Evolutionary conservation across 495 filamentous ascomycete species (phyloP), one percentile per base, ranked within the genome.

Genomic region (Xanthoparmelia taractica): DNA sequence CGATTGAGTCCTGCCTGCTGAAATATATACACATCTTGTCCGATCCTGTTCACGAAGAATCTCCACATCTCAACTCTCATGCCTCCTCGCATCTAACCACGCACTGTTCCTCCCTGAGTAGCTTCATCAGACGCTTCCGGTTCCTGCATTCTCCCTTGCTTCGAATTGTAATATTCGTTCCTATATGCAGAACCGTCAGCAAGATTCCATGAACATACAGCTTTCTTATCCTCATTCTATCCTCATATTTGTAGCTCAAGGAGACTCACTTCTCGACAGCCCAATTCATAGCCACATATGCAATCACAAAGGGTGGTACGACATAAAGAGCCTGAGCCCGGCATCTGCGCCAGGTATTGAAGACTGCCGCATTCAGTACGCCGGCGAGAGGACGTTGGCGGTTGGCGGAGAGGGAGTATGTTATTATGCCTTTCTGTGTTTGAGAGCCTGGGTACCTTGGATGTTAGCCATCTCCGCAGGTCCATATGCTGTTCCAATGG

Each of bases 101-200:
- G 67, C 48, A 71, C 67, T 33, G 67, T 15, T 58, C 67, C 69
- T 38, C 65, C 67, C 29, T 64, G 57, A 33, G 59, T 61, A 61
- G 66, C 65, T 64, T 81, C 78, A 68, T 82, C 77, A 65, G 78
- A 77, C 20, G 69, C 71, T 12, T 73, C 74, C 45, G 63, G 75
- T 63, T 85, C 76, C 72, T 83, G 78, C 59, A 82, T 77, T 65
- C 90, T 89, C 52, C 92, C 92, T 48, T 82, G 80, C 84, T 96
- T 96, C 70, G 89, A 94, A 83, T 95, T 94, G 68, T 94, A 80
- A 79, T 87, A 94, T 71, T 95, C 82, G 79, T 96, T 96, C 74
- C 92, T 96, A 7, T 25, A 50, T 31, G 45, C 4, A 23, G 1
- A 65, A 23, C 13, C 10, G 18, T 63, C 50, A 63, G 52, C 52